Percentiles rank a stretch among this genome's conserved stretches.
phyloP scores from a whole-genome alignment of 805 yeast genomes.

The Debaryomyces tyrocola region DNA sequence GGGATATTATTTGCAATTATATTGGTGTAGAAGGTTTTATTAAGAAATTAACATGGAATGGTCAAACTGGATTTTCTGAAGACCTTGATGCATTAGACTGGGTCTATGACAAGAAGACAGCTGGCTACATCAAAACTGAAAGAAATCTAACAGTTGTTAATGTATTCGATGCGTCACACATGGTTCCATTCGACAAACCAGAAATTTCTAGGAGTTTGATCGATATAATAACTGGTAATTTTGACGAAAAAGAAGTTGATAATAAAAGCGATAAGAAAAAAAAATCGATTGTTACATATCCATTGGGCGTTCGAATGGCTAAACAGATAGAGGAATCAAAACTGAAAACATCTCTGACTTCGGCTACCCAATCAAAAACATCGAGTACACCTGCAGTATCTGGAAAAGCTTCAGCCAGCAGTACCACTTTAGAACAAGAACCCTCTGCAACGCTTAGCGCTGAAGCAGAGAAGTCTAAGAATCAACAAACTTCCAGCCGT shows the following conservation, averaged over 20 bases:
- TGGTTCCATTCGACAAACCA: conserved; percentile 88
- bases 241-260: conserved; percentile 17
- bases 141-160: conserved; percentile 76
- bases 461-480: conserved; percentile 1
- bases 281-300: conserved; percentile 26
- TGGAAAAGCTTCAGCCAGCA: not conserved
- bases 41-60: conserved; percentile 63
- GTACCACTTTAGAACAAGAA: not conserved
- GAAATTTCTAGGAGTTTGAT: conserved; percentile 68
- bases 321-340: not conserved
- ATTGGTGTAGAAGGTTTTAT: conserved; percentile 72
- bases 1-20: conserved; percentile 86
- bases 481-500: conserved; percentile 13
- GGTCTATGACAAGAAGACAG: conserved; percentile 41
- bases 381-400: not conserved
- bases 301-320: conserved; percentile 23
- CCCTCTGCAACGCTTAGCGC: not conserved
- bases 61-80: conserved; percentile 51
- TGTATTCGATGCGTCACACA: conserved; percentile 79
- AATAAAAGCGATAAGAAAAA: conserved; percentile 12
- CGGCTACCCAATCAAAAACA: not conserved
- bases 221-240: conserved; percentile 46
- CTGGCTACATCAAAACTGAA: conserved; percentile 46
- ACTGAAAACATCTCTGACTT: not conserved
- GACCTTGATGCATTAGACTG: conserved; percentile 34